Evolutionary conservation across 305 asterid genomes (phyloP).

Genomic region (Coffea humblotiana): DNA sequence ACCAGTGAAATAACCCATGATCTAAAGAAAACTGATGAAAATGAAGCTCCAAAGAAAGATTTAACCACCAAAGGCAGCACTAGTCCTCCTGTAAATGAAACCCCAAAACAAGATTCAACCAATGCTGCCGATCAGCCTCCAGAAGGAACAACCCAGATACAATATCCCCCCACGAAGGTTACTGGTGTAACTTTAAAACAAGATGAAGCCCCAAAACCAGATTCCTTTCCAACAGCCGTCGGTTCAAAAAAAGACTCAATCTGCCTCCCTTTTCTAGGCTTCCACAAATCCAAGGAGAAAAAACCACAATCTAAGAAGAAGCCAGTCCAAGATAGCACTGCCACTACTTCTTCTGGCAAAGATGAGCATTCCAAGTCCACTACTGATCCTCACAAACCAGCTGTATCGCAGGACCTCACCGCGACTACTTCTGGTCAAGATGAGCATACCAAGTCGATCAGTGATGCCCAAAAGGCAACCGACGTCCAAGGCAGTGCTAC

Average conservation of each 20-base stretch:
- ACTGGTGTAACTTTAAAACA: too few relatives aligned
- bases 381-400: neutral
- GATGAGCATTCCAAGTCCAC: too few relatives aligned
- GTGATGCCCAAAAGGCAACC: neutral
- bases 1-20: neutral
- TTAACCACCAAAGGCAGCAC: too few relatives aligned
- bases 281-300: neutral
- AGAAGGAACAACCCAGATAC: neutral
- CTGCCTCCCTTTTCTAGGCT: constrained; percentile 16
- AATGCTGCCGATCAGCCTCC: neutral
- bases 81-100: neutral
- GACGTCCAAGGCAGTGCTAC: neutral
- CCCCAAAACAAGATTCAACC: constrained; percentile 16
- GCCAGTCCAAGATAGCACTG: neutral
- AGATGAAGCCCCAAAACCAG: neutral
- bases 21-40: neutral
- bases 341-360: too few relatives aligned
- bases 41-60: neutral
- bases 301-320: neutral
- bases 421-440: neutral
- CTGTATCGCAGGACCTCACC: neutral
- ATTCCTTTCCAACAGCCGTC: neutral
- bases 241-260: neutral
- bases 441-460: neutral
- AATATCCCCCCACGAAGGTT: too few relatives aligned